Evolutionary conservation across 2,329 filamentous ascomycete genomes (phyloP).

Genomic region (Phialemoniopsis sp.): DNA sequence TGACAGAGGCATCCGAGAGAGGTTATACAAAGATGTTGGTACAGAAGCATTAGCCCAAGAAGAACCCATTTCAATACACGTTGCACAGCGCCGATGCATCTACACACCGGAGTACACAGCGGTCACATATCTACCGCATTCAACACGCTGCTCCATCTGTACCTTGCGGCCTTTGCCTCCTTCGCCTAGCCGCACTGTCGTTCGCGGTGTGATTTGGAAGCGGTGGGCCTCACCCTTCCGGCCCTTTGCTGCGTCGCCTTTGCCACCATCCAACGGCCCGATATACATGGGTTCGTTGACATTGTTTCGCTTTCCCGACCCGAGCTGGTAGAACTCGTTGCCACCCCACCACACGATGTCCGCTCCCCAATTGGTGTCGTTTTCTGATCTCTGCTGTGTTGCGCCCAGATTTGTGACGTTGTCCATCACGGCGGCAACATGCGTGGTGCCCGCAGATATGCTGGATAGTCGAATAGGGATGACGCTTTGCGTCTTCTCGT

Average conservation of each 20-base stretch:
- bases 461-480: slow-evolving; percentile 74
- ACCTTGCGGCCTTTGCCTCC: slow-evolving; percentile 62
- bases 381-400: slow-evolving; percentile 43
- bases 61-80: too few species aligned
- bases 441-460: slow-evolving; percentile 73
- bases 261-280: slow-evolving; percentile 61
- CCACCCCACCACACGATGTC: slow-evolving; percentile 93
- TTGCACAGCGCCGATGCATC: too few species aligned
- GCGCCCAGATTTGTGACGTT: slow-evolving; percentile 69
- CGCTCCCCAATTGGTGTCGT: slow-evolving; percentile 81
- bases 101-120: slow-evolving; percentile 69
- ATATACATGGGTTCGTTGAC: slow-evolving; percentile 73
- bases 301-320: slow-evolving; percentile 86
- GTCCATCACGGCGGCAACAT: slow-evolving; percentile 77
- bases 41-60: too few species aligned
- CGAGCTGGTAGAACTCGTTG: slow-evolving; percentile 91
- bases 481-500: slow-evolving; percentile 64
- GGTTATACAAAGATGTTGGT: too few species aligned
- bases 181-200: slow-evolving; percentile 61
- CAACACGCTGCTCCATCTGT: slow-evolving; percentile 78
- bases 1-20: too few species aligned
- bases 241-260: slow-evolving; percentile 54
- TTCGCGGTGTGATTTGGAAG: slow-evolving; percentile 75
- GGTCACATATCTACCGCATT: slow-evolving; percentile 79
- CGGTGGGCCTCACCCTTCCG: slow-evolving; percentile 63